These are phyloP conservation scores for Mortierella hygrophila DNA, from an alignment of 192 early-diverging fungal genomes.

Conservation along the genomic window DNA sequence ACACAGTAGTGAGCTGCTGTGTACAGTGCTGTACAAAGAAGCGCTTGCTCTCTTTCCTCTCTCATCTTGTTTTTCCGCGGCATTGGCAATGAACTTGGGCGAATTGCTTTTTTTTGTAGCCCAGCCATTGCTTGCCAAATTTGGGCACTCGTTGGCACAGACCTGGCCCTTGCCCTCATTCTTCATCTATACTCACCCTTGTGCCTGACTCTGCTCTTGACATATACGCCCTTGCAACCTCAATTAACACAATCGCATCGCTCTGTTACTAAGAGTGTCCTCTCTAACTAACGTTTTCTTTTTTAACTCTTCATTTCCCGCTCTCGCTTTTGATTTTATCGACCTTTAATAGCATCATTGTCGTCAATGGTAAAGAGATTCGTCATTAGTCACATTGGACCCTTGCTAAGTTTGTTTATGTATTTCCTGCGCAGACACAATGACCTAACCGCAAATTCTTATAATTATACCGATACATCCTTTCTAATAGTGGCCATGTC, in stretches of 20 bases:
- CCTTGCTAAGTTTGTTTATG: background rate
- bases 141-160: background rate
- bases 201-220: background rate
- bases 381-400: background rate
- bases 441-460: background rate
- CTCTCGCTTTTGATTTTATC: background rate
- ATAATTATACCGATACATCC: background rate
- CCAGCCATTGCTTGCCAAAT: slow-evolving; percentile 6
- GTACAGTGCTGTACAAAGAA: background rate
- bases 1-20: background rate
- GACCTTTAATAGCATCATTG: slow-evolving; percentile 64
- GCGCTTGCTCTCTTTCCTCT: too few species aligned
- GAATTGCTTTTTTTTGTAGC: background rate
- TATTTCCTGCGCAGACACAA: background rate
- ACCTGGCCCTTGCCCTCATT: background rate
- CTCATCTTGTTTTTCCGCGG: too few species aligned
- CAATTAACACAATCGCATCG: background rate
- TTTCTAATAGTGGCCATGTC: slow-evolving; percentile 61
- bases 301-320: background rate
- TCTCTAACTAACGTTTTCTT: slow-evolving; percentile 7
- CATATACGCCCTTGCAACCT: background rate
- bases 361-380: slow-evolving; percentile 63
- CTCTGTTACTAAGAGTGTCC: background rate
- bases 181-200: background rate
- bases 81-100: background rate